These are phyloP conservation scores for Penicillium concentricum DNA, from an alignment of 2,329 filamentous ascomycete genomes.

Conservation along the genomic window DNA sequence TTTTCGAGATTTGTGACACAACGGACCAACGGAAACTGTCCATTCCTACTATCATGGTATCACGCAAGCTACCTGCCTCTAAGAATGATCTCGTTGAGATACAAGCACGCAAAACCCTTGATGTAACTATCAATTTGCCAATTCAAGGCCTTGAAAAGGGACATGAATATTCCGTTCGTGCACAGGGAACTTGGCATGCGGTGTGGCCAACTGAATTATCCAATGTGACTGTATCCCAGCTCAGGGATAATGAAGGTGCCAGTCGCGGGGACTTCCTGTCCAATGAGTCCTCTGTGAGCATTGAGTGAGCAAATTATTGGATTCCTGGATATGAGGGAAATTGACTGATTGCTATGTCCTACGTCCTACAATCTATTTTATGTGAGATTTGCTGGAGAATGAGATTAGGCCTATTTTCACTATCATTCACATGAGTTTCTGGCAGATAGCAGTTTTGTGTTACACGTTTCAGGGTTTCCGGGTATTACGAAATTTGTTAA, in stretches of 20 bases:
- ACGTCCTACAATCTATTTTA: too few species aligned
- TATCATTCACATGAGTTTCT: background rate
- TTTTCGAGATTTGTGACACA: slow-evolving; percentile 31
- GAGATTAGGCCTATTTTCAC: background rate
- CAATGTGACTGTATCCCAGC: slow-evolving; percentile 25
- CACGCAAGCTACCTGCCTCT: slow-evolving; percentile 32
- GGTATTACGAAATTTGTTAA: background rate
- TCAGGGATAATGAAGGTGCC: slow-evolving; percentile 19
- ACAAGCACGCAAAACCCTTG: slow-evolving; percentile 21
- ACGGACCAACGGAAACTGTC: slow-evolving; percentile 20
- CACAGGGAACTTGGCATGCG: slow-evolving; percentile 38
- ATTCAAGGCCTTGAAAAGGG: slow-evolving; percentile 28
- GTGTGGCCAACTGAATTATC: slow-evolving; percentile 30
- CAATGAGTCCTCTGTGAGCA: slow-evolving; percentile 18
- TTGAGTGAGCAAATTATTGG: slow-evolving; percentile 3
- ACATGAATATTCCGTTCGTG: slow-evolving; percentile 33
- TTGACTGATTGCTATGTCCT: background rate
- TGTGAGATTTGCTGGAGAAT: background rate
- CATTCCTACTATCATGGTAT: slow-evolving; percentile 34
- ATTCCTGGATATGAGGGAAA: background rate
- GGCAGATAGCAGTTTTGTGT: background rate
- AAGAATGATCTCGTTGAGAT: slow-evolving; percentile 34
- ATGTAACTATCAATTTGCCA: slow-evolving; percentile 27
- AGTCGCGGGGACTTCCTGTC: slow-evolving; percentile 27
- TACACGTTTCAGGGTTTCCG: background rate